These are phyloP conservation scores for Chlorella sp. DNA, from an alignment of 139 green algal species.

Conservation along the genomic window DNA sequence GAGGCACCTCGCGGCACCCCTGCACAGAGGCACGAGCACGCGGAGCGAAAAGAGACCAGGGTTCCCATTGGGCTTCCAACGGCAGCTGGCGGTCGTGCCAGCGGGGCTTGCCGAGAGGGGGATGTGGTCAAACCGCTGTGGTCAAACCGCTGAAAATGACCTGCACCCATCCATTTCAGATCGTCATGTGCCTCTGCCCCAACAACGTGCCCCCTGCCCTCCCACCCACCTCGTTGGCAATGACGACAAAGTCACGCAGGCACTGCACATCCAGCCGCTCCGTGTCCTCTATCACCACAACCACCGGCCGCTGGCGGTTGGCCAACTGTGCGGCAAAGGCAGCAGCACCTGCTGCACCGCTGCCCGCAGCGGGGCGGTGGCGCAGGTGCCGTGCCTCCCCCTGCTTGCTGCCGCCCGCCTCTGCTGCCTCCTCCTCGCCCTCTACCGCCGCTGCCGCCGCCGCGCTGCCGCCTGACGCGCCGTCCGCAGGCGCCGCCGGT, in stretches of 20 bases:
- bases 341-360: background rate
- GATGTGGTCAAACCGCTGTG: background rate
- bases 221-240: conserved; percentile 48
- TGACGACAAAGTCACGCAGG: conserved; percentile 52
- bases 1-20: conserved; percentile 42
- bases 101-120: background rate
- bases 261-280: conserved; percentile 41
- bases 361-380: background rate
- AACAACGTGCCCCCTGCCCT: too few species aligned
- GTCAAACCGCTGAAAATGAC: too few species aligned
- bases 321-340: background rate
- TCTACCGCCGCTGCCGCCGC: background rate
- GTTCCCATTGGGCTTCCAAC: background rate
- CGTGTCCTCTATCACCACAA: conserved; percentile 59
- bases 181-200: background rate
- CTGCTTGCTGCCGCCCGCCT: background rate
- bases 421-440: background rate
- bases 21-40: background rate
- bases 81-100: background rate
- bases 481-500: background rate
- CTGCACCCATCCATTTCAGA: background rate
- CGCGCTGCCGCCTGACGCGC: background rate
- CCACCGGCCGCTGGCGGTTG: conserved; percentile 45
- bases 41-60: background rate
- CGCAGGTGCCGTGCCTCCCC: background rate